These are phyloP conservation scores for California macrophylla DNA, from an alignment of 441 rosid species.

Conservation along the genomic window DNA sequence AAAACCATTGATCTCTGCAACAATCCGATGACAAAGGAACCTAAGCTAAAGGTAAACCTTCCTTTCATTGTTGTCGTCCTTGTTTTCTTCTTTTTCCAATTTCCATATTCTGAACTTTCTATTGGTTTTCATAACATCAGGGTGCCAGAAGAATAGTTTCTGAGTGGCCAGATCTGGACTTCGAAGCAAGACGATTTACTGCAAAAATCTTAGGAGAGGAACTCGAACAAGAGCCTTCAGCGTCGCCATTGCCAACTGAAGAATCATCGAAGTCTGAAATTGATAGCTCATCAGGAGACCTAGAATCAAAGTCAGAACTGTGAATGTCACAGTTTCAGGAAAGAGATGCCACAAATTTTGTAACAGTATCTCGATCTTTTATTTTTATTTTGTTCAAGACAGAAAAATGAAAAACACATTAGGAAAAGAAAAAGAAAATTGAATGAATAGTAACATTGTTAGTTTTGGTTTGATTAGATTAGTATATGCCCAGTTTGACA, in stretches of 20 bases:
- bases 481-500: neutral
- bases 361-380: neutral
- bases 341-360: neutral
- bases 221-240: slow-evolving; percentile 33
- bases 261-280: slow-evolving; percentile 22
- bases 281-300: slow-evolving; percentile 28
- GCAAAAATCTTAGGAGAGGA: slow-evolving; percentile 71
- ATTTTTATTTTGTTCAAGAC: neutral
- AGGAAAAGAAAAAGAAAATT: neutral
- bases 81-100: neutral
- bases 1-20: slow-evolving; percentile 97
- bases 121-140: slow-evolving; percentile 28
- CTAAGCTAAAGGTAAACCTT: slow-evolving; percentile 71
- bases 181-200: slow-evolving; percentile 66
- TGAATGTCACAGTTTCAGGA: slow-evolving; percentile 18
- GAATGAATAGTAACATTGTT: neutral
- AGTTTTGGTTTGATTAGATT: neutral
- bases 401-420: neutral
- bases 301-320: slow-evolving; percentile 66
- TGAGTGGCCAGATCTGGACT: slow-evolving; percentile 76
- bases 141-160: slow-evolving; percentile 88
- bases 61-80: neutral
- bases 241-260: slow-evolving; percentile 25
- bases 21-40: slow-evolving; percentile 99
- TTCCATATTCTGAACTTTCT: neutral